phyloP scores from a whole-genome alignment of 1,284 basidiomycete species.

The Vanrija sp. region DNA sequence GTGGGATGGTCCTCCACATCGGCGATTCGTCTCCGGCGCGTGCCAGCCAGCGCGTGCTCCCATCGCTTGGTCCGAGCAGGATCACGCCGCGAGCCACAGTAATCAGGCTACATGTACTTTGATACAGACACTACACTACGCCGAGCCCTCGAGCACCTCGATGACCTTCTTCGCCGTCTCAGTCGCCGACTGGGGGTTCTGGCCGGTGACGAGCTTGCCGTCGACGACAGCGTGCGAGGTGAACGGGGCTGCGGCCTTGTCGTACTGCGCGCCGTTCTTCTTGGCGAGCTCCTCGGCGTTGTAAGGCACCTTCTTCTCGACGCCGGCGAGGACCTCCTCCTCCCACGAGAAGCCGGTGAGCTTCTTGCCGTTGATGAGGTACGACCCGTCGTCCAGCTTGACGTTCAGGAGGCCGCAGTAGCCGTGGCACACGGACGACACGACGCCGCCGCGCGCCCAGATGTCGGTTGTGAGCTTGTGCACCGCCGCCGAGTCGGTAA shows the following conservation, averaged over 20 bases:
- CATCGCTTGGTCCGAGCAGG: no score
- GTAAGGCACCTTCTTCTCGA: conserved; percentile 1
- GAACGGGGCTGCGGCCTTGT: neutral
- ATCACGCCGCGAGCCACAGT: neutral
- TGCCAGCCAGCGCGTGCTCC: no score
- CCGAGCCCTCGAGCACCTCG: neutral
- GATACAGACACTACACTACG: neutral
- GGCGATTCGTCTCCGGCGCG: no score
- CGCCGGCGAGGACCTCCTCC: conserved; percentile 3
- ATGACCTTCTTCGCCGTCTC: neutral
- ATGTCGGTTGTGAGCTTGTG: conserved; percentile 4
- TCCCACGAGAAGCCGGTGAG: conserved; percentile 13
- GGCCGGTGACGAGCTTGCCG: conserved; percentile 10
- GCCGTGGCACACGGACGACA: conserved; percentile 15
- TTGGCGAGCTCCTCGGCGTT: conserved; percentile 1
- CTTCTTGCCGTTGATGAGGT: conserved; percentile 5
- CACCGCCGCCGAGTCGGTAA: conserved; percentile 3
- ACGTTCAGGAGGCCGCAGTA: conserved; percentile 8
- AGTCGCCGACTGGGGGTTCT: conserved; percentile 7
- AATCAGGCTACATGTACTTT: neutral
- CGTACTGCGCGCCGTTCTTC: neutral
- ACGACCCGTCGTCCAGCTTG: neutral
- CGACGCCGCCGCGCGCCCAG: conserved; percentile 9
- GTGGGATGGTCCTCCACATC: no score
- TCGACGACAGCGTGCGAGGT: conserved; percentile 1